Base-by-base conservation (phyloP, 495 filamentous ascomycete genomes). In the Polyplosphaeria fusca region DNA sequence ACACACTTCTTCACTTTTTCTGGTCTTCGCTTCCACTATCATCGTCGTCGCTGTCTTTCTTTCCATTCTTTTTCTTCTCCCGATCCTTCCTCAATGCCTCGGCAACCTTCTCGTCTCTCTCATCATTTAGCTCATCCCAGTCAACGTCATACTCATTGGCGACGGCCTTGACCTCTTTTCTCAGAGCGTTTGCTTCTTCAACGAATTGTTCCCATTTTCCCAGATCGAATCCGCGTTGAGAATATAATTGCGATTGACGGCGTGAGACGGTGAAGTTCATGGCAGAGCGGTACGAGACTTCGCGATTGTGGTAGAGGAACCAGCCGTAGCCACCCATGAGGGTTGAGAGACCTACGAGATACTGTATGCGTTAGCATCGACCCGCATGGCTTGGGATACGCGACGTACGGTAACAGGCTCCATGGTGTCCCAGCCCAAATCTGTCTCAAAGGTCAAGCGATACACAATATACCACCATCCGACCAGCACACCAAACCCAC, bases 71-170 rank as follows among this genome's bases (percentile, higher is more conserved):
- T 42, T 74, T 78, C 39, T 68, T 63, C 39, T 63, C 47, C 18
- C 79, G 64, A 37, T 88, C 81, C 50, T 86, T 77, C 61, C 80
- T 84, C 63, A 94, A 69, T 5, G 84, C 82, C 52, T 87, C 77
- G 47, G 79, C 85, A 1, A 94, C 88, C 26, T 76, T 79, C 64
- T 89, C 82, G 37, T 84, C 82, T n/a, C 82, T 81, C 40, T 90
- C 84, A 69, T 95, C 89, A 46, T 74, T 74, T 43, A 72, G 78
- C 73, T 96, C 91, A 71, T 97, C 81, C 91, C 91, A 96, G 19
- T 91, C 88, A n/a, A 89, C 88, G 64, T 93, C 90, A 71, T 96
- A 96, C 68, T 95, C 88, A 22, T 83, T 81, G 0, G 92, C 89
- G 35, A 95, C 83, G 4, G 72, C 77, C 68, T 84, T 86, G 55